Conservation (phyloP, 1,284 basidiomycete species). For the Ustilago vetiveriae region DNA sequence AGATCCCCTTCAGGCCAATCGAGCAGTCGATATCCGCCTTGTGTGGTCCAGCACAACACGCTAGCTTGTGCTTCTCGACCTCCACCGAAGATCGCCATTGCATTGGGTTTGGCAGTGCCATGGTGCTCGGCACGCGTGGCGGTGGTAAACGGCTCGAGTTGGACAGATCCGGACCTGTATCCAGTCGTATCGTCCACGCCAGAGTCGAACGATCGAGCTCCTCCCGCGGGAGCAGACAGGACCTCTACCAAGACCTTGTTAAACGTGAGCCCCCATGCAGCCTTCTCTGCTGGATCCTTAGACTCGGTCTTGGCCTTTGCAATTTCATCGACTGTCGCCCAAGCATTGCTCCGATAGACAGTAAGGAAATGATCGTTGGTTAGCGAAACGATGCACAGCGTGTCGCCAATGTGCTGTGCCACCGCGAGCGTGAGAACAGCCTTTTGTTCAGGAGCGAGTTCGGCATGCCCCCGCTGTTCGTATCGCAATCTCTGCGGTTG, state of each 20-base stretch:
- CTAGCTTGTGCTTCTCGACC: slow-evolving; percentile 28
- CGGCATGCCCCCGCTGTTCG: slow-evolving; percentile 14
- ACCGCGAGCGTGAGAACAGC: slow-evolving; percentile 13
- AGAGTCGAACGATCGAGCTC: slow-evolving; percentile 11
- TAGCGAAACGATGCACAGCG: slow-evolving; percentile 45
- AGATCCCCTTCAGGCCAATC: slow-evolving; percentile 37
- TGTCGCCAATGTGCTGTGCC: slow-evolving; percentile 47
- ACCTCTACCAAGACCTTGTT: slow-evolving; percentile 38
- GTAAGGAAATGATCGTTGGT: slow-evolving; percentile 47
- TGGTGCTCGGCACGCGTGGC: neutral
- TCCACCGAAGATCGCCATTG: slow-evolving; percentile 21
- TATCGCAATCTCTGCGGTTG: slow-evolving; percentile 32
- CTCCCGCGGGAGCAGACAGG: slow-evolving; percentile 21
- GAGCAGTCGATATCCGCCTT: slow-evolving; percentile 21
- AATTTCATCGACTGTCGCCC: slow-evolving; percentile 2
- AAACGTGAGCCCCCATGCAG: slow-evolving; percentile 25
- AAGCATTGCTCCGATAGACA: slow-evolving; percentile 36
- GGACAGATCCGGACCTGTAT: slow-evolving; percentile 5
- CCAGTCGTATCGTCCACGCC: neutral
- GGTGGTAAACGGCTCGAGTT: slow-evolving; percentile 11
- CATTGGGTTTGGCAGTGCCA: slow-evolving; percentile 2
- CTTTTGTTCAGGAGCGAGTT: slow-evolving; percentile 23
- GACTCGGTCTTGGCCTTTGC: neutral
- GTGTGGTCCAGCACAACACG: slow-evolving; percentile 24
- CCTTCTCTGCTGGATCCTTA: too few relatives aligned